Percentiles rank a stretch among this genome's conserved stretches.
Conservation (phyloP, 129 eudicot genomes). For the Oenanthe sinensis region DNA sequence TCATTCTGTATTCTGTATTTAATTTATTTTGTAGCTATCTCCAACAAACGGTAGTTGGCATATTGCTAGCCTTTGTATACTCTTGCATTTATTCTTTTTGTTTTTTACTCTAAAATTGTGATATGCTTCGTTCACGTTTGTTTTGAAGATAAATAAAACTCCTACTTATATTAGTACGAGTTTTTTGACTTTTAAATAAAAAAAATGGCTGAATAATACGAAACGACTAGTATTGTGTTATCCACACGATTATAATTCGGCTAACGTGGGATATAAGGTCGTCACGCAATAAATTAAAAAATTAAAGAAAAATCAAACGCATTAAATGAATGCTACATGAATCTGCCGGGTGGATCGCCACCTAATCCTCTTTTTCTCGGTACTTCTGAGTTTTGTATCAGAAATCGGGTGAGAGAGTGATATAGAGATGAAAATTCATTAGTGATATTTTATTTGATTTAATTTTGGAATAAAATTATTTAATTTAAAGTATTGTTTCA, state of each 20-base stretch:
- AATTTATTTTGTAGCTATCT: not conserved
- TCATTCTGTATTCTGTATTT: not conserved
- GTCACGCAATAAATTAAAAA: not conserved
- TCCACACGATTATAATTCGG: not conserved
- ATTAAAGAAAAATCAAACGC: not conserved
- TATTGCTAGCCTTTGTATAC: not conserved
- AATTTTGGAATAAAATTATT: too few species aligned
- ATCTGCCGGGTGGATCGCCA: conserved; percentile 2
- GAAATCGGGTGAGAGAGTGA: too few species aligned
- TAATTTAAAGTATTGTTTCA: too few species aligned
- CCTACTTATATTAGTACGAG: not conserved
- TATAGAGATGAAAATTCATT: too few species aligned
- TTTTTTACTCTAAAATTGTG: not conserved
- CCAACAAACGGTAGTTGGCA: not conserved
- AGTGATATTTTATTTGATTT: too few species aligned
- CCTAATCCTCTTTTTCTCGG: not conserved
- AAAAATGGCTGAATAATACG: not conserved
- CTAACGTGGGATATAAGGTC: not conserved
- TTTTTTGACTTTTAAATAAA: not conserved
- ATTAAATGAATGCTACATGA: not conserved
- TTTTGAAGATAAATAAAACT: not conserved
- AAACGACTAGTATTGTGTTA: not conserved
- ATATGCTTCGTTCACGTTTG: not conserved
- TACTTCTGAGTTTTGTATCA: too few species aligned
- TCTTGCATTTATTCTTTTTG: not conserved